phyloP scores from a whole-genome alignment of 495 filamentous ascomycete species.

The Apodospora peruviana region DNA sequence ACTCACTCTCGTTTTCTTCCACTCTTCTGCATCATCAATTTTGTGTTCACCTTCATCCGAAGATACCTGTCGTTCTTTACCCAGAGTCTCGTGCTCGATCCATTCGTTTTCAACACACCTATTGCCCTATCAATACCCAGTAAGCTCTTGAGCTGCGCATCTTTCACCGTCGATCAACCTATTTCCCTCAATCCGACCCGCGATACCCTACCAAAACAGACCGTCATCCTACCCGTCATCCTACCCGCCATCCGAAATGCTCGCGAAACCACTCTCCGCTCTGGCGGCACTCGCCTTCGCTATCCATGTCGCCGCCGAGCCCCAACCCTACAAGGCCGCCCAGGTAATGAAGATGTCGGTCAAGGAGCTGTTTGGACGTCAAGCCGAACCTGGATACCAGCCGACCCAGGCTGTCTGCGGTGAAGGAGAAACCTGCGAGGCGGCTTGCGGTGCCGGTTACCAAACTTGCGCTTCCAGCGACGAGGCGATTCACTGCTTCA shows the following conservation, averaged over 20 bases:
- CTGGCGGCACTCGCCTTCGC: slow-evolving; percentile 36
- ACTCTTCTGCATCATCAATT: slow-evolving; percentile 7
- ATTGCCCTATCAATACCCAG: slow-evolving; percentile 2
- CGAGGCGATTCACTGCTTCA: slow-evolving; percentile 39
- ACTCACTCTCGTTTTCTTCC: slow-evolving; percentile 13
- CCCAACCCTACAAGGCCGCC: slow-evolving; percentile 36
- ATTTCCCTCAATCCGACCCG: not conserved
- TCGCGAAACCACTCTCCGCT: slow-evolving; percentile 31
- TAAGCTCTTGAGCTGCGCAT: not conserved
- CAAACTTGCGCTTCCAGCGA: slow-evolving; percentile 34
- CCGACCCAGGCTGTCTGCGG: slow-evolving; percentile 36
- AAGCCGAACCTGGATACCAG: slow-evolving; percentile 31
- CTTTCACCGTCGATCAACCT: not conserved
- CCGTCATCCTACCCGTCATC: too few species aligned
- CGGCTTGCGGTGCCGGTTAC: slow-evolving; percentile 43
- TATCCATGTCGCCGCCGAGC: slow-evolving; percentile 32
- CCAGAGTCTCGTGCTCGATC: slow-evolving; percentile 26
- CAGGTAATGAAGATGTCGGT: slow-evolving; percentile 32
- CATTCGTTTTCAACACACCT: slow-evolving; percentile 26
- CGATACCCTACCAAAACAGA: not conserved
- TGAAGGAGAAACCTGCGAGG: slow-evolving; percentile 36
- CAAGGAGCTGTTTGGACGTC: slow-evolving; percentile 34
- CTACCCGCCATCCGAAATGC: too few species aligned
- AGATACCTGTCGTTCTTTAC: slow-evolving; percentile 23
- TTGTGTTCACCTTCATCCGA: slow-evolving; percentile 3